A percentile compares a stretch with the other conserved stretches of the same genome.
These are phyloP conservation scores for Mortierella sp. DNA, from an alignment of 371 early-diverging fungal genomes.

Conservation along the genomic window DNA sequence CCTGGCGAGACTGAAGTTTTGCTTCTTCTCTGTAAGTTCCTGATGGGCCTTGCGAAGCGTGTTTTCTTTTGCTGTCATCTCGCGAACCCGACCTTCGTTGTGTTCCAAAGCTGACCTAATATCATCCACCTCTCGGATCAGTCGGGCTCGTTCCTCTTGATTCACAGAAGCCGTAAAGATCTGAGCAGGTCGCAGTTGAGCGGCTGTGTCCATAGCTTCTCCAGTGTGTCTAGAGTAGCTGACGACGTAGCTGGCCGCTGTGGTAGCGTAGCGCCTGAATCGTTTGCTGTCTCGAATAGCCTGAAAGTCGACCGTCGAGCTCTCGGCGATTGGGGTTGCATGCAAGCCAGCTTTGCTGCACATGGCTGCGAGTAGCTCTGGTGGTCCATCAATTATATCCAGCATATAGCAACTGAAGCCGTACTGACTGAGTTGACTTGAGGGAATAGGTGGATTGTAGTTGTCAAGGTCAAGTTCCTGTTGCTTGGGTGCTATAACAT, in stretches of 20 bases:
- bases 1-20: not conserved
- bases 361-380: slow-evolving; percentile 69
- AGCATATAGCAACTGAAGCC: slow-evolving; percentile 82
- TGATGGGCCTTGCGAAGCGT: slow-evolving; percentile 13
- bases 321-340: slow-evolving; percentile 58
- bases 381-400: slow-evolving; percentile 83
- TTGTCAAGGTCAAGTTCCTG: slow-evolving; percentile 45
- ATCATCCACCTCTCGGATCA: slow-evolving; percentile 30
- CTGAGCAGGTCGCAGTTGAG: slow-evolving; percentile 25
- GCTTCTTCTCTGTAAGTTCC: slow-evolving; percentile 12
- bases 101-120: slow-evolving; percentile 11
- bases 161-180: slow-evolving; percentile 44
- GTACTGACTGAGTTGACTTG: slow-evolving; percentile 54
- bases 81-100: slow-evolving; percentile 21
- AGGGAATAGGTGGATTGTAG: slow-evolving; percentile 58
- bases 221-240: slow-evolving; percentile 29
- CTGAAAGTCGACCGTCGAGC: slow-evolving; percentile 30
- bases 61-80: slow-evolving; percentile 34
- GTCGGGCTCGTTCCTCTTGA: slow-evolving; percentile 19
- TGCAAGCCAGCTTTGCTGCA: slow-evolving; percentile 71
- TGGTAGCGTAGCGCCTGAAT: slow-evolving; percentile 39
- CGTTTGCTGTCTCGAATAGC: slow-evolving; percentile 24
- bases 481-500: slow-evolving; percentile 64
- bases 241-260: slow-evolving; percentile 15
- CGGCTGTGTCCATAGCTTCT: slow-evolving; percentile 31